phyloP scores from a whole-genome alignment of 2,329 filamentous ascomycete species.

The Davidsoniella australis region DNA sequence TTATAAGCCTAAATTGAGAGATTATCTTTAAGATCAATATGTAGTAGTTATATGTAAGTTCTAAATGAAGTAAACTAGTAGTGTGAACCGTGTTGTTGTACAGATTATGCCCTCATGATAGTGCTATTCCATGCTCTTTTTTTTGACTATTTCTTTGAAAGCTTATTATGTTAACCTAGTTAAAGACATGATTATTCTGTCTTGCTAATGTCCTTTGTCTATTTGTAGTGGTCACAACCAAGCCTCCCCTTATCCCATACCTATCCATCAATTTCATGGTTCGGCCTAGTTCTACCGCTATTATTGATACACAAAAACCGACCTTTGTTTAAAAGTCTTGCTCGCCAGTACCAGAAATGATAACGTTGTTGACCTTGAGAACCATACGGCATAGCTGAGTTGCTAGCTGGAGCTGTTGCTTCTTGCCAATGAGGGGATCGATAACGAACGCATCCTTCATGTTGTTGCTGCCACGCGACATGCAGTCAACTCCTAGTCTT shows the following conservation, averaged over 20 bases:
- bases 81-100: too few species aligned
- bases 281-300: too few species aligned
- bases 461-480: slow-evolving; percentile 86
- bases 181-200: too few species aligned
- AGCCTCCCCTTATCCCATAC: not conserved
- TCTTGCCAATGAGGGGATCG: slow-evolving; percentile 94
- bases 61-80: too few species aligned
- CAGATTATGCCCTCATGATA: too few species aligned
- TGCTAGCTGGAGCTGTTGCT: slow-evolving; percentile 86
- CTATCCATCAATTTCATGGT: not conserved
- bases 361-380: slow-evolving; percentile 92
- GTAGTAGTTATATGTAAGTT: too few species aligned
- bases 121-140: not conserved
- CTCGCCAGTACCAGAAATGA: slow-evolving; percentile 73
- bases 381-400: slow-evolving; percentile 98
- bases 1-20: too few species aligned
- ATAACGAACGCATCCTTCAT: slow-evolving; percentile 98
- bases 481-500: slow-evolving; percentile 88
- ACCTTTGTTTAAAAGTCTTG: slow-evolving; percentile 40
- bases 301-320: too few species aligned
- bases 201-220: too few species aligned
- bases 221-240: not conserved
- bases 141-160: not conserved
- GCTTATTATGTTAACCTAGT: not conserved
- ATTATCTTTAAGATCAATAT: too few species aligned